Conservation (phyloP, 106 monocot genomes). For the Platanthera zijinensis region DNA sequence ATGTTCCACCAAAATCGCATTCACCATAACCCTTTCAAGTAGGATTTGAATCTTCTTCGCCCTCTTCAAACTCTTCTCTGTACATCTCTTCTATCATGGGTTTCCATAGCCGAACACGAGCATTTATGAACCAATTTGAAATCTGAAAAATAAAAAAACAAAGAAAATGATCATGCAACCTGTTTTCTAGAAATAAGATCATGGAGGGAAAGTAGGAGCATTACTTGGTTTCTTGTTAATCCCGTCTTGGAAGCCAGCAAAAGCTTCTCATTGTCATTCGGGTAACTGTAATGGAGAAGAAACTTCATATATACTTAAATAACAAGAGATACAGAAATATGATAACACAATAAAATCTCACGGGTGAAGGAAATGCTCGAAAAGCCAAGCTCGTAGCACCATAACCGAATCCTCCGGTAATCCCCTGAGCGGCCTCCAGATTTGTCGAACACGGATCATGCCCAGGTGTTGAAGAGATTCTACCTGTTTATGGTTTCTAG, state of each 20-base stretch:
- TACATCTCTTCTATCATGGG: slow-evolving; percentile 27
- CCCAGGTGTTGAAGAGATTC: slow-evolving; percentile 24
- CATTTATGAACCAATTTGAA: slow-evolving; percentile 26
- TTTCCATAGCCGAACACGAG: slow-evolving; percentile 22
- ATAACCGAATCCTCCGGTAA: slow-evolving; percentile 51
- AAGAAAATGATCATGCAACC: not conserved
- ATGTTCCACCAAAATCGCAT: not conserved
- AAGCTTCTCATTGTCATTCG: slow-evolving; percentile 58
- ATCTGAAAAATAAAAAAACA: slow-evolving; percentile 9
- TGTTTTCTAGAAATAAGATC: not conserved
- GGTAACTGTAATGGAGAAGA: slow-evolving; percentile 35
- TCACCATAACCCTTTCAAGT: not conserved
- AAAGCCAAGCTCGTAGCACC: slow-evolving; percentile 61
- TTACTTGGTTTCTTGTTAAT: slow-evolving; percentile 56
- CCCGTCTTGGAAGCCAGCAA: slow-evolving; percentile 57
- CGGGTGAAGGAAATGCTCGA: slow-evolving; percentile 77
- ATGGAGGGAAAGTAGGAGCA: not conserved
- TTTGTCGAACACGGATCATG: slow-evolving; percentile 31
- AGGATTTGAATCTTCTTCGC: not conserved
- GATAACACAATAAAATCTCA: slow-evolving; percentile 13
- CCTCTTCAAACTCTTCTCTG: slow-evolving; percentile 15
- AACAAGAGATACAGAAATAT: not conserved
- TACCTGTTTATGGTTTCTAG: slow-evolving; percentile 17
- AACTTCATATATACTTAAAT: not conserved
- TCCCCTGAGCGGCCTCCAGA: slow-evolving; percentile 56